Evolutionary conservation across 495 filamentous ascomycete species (phyloP).

Genomic region (Aspergillus incahuasiensis): DNA sequence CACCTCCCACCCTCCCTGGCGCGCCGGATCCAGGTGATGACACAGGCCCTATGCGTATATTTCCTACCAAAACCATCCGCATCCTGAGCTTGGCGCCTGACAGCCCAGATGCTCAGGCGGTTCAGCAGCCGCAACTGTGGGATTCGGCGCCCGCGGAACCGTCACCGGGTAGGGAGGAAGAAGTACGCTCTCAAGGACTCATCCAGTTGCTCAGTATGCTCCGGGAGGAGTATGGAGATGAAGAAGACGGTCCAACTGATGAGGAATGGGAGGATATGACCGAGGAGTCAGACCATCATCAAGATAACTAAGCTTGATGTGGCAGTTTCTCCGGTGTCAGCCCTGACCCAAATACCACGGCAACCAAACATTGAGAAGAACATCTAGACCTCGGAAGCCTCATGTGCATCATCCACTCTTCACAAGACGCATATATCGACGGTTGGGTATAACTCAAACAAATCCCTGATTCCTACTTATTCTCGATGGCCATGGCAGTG

Average conservation of each 20-base stretch:
- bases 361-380: too few species aligned
- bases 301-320: neutral
- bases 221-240: slow-evolving; percentile 19
- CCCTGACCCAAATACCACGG: too few species aligned
- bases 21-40: neutral
- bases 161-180: slow-evolving; percentile 9
- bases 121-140: neutral
- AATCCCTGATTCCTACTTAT: too few species aligned
- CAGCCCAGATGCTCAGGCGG: slow-evolving; percentile 1
- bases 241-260: slow-evolving; percentile 17
- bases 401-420: too few species aligned
- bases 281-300: neutral
- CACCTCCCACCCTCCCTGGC: slow-evolving; percentile 14
- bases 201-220: slow-evolving; percentile 32
- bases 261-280: slow-evolving; percentile 9
- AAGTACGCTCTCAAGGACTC: slow-evolving; percentile 23
- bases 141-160: too few species aligned
- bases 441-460: too few species aligned
- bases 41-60: slow-evolving; percentile 28
- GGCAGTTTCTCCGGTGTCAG: too few species aligned
- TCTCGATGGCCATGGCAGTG: too few species aligned
- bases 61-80: slow-evolving; percentile 36
- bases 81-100: slow-evolving; percentile 33
- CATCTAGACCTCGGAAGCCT: too few species aligned
- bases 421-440: too few species aligned